phyloP scores from a whole-genome alignment of 768 basidiomycete species.

The Rhizopogon roseolus region DNA sequence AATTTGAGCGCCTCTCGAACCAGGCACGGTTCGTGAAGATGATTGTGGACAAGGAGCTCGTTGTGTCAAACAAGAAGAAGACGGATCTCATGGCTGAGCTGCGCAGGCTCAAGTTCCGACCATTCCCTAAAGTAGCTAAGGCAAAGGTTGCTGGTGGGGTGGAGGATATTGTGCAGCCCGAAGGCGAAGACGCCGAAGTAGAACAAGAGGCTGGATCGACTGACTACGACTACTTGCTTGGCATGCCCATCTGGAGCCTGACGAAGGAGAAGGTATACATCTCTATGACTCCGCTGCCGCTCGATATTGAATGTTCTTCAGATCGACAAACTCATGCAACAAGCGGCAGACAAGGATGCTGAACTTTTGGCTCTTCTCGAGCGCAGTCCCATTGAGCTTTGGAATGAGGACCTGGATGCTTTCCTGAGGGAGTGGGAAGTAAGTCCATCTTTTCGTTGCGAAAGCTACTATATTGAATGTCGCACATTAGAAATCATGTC shows the following conservation, averaged over 20 bases:
- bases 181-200: slow-evolving; percentile 44
- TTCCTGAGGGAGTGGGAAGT: slow-evolving; percentile 88
- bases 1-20: slow-evolving; percentile 83
- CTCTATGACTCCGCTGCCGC: not conserved
- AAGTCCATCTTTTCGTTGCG: slow-evolving; percentile 22
- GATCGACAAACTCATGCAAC: slow-evolving; percentile 81
- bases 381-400: slow-evolving; percentile 76
- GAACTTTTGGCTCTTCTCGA: slow-evolving; percentile 78
- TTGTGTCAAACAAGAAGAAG: slow-evolving; percentile 86
- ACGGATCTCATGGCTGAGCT: slow-evolving; percentile 80
- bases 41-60: slow-evolving; percentile 83
- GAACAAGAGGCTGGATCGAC: slow-evolving; percentile 35
- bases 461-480: slow-evolving; percentile 1
- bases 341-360: slow-evolving; percentile 75
- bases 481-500: slow-evolving; percentile 31
- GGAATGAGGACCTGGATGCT: slow-evolving; percentile 83
- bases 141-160: slow-evolving; percentile 64
- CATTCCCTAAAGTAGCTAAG: slow-evolving; percentile 78
- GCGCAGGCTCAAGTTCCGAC: slow-evolving; percentile 78
- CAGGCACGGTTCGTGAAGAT: slow-evolving; percentile 97
- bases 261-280: slow-evolving; percentile 80
- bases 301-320: slow-evolving; percentile 23
- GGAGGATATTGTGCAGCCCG: slow-evolving; percentile 52
- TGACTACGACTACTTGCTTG: slow-evolving; percentile 91
- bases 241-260: slow-evolving; percentile 94